Percentiles rank a stretch among this genome's conserved stretches.
These are phyloP conservation scores for Botrytis porri DNA, from an alignment of 2,329 filamentous ascomycete species.

Conservation along the genomic window DNA sequence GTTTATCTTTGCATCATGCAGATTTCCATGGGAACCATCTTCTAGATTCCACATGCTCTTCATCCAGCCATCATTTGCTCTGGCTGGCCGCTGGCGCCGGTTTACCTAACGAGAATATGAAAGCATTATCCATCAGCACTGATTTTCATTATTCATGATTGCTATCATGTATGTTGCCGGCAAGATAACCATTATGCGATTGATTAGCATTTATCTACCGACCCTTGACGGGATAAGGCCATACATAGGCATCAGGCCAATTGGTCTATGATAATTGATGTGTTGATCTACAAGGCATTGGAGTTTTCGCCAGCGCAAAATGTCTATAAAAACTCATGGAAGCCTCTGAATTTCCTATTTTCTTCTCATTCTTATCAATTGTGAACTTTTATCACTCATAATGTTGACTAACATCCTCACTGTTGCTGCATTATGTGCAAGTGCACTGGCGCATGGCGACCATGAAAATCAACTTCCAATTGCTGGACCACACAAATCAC, in stretches of 20 bases:
- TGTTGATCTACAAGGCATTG: slow-evolving; percentile 8
- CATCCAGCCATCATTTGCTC: not conserved
- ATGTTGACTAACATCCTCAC: slow-evolving; percentile 34
- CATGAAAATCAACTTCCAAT: slow-evolving; percentile 59
- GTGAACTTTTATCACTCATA: slow-evolving; percentile 15
- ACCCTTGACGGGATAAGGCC: slow-evolving; percentile 8
- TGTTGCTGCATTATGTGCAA: slow-evolving; percentile 31
- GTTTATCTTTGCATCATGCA: slow-evolving; percentile 14
- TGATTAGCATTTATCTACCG: not conserved
- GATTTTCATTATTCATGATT: slow-evolving; percentile 15
- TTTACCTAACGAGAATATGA: slow-evolving; percentile 11
- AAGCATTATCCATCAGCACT: not conserved
- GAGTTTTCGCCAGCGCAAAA: slow-evolving; percentile 5
- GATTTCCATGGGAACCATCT: not conserved
- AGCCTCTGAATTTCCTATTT: not conserved
- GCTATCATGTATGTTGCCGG: slow-evolving; percentile 2
- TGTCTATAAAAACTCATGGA: slow-evolving; percentile 1
- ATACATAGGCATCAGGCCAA: not conserved
- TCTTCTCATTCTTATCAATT: slow-evolving; percentile 2
- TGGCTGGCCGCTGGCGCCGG: not conserved
- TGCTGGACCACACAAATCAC: slow-evolving; percentile 63
- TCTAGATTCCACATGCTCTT: not conserved
- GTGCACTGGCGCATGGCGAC: slow-evolving; percentile 91
- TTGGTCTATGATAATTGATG: slow-evolving; percentile 5
- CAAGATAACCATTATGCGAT: slow-evolving; percentile 6